A percentile compares a stretch with the other conserved stretches of the same genome.
These are phyloP conservation scores for Avena insularis DNA, from an alignment of 176 grass and related monocot genomes.

Conservation along the genomic window DNA sequence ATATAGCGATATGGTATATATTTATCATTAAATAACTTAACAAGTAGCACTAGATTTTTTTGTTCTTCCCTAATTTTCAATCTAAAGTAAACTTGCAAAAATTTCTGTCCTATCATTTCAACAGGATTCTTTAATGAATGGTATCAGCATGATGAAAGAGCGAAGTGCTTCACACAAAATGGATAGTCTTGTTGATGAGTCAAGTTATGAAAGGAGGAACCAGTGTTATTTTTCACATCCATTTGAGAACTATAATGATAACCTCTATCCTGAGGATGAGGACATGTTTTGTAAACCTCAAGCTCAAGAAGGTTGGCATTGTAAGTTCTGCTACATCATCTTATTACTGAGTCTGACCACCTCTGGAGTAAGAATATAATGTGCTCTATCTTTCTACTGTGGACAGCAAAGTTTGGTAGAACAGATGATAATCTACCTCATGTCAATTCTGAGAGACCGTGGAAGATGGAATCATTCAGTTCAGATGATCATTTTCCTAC, in stretches of 20 bases:
- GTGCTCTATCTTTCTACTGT: conserved; percentile 18
- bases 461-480: conserved; percentile 44
- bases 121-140: conserved; percentile 57
- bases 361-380: conserved; percentile 34
- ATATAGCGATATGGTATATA: neutral
- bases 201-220: conserved; percentile 35
- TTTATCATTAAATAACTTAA: conserved; percentile 13
- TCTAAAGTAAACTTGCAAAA: conserved; percentile 11
- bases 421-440: conserved; percentile 33
- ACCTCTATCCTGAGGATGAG: conserved; percentile 48
- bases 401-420: conserved; percentile 23
- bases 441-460: conserved; percentile 47
- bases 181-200: conserved; percentile 40
- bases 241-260: conserved; percentile 45
- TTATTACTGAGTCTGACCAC: conserved; percentile 32
- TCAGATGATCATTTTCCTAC: conserved; percentile 40
- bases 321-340: conserved; percentile 50
- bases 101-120: neutral
- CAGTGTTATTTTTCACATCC: conserved; percentile 37
- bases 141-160: conserved; percentile 50
- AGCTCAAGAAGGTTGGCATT: conserved; percentile 46
- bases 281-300: conserved; percentile 41
- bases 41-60: neutral
- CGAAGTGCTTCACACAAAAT: conserved; percentile 36
- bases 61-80: conserved; percentile 6